phyloP scores from a whole-genome alignment of 306 rosid species.

The Vigna mungo region DNA sequence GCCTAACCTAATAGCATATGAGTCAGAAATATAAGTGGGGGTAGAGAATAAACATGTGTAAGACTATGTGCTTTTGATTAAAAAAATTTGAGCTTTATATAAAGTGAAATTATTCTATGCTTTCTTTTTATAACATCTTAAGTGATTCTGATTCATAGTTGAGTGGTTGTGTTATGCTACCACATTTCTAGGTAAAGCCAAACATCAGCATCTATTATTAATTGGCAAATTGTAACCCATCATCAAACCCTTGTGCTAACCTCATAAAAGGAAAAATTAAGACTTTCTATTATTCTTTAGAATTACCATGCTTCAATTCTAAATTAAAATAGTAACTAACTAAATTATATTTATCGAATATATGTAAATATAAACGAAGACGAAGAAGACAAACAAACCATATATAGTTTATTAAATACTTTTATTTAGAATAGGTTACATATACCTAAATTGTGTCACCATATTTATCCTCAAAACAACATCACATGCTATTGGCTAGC shows the following conservation, averaged over 20 bases:
- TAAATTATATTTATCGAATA: too few species aligned
- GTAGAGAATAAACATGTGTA: constrained; percentile 1
- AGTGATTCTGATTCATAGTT: constrained; percentile 31
- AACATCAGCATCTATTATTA: constrained; percentile 37
- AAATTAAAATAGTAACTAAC: not conserved
- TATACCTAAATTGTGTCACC: too few species aligned
- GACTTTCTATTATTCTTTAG: constrained; percentile 14
- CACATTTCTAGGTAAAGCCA: constrained; percentile 43
- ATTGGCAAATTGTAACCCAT: not conserved
- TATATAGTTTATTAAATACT: too few species aligned
- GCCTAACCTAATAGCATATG: constrained; percentile 19
- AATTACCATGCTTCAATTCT: constrained; percentile 3
- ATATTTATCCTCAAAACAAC: too few species aligned
- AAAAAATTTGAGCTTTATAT: not conserved
- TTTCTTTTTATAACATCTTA: constrained; percentile 31
- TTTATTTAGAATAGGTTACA: too few species aligned
- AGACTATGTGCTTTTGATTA: not conserved
- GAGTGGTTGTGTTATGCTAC: constrained; percentile 12
- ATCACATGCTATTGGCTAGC: too few species aligned
- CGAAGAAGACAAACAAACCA: too few species aligned
- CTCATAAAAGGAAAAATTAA: not conserved
- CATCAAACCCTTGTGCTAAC: not conserved
- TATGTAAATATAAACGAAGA: too few species aligned
- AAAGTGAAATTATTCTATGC: constrained; percentile 43
- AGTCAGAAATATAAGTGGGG: not conserved